Percentiles rank a stretch among this genome's conserved stretches.
Conservation (phyloP, 2,329 filamentous ascomycete species). For the Coniochaeta hoffmannii region DNA sequence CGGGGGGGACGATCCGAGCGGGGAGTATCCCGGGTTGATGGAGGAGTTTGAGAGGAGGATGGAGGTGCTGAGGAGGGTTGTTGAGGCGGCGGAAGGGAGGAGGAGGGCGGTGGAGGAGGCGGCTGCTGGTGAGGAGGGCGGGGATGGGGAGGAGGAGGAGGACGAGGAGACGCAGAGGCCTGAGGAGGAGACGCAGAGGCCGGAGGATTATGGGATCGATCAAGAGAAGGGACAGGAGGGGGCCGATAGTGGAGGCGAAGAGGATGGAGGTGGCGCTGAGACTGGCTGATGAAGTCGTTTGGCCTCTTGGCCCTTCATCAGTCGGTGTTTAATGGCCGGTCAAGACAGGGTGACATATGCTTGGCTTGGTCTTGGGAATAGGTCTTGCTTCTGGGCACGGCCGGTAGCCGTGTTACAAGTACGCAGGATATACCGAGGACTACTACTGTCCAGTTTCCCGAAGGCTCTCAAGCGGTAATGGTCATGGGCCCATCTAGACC, state of each 20-base stretch:
- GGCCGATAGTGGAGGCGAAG: background rate
- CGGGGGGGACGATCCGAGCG: slow-evolving; percentile 20
- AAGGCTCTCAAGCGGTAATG: too few relatives aligned
- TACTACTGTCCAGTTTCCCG: too few relatives aligned
- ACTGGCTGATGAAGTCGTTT: background rate
- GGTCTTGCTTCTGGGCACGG: too few relatives aligned
- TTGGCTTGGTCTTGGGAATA: too few relatives aligned
- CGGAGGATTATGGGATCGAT: background rate
- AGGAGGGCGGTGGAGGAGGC: background rate
- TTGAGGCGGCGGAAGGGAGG: slow-evolving; percentile 7
- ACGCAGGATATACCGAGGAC: too few relatives aligned
- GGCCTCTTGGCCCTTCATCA: too few relatives aligned
- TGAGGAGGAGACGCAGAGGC: background rate
- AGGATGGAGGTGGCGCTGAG: background rate
- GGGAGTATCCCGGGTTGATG: slow-evolving; percentile 44
- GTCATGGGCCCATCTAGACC: too few relatives aligned
- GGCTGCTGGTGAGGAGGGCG: background rate
- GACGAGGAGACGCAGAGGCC: slow-evolving; percentile 3
- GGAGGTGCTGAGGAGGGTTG: slow-evolving; percentile 21
- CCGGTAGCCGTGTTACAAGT: too few relatives aligned
- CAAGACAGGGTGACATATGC: too few relatives aligned
- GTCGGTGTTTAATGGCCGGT: too few relatives aligned
- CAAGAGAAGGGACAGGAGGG: background rate
- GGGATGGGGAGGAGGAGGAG: background rate
- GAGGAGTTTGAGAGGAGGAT: slow-evolving; percentile 53